Percentiles rank a stretch among this genome's conserved stretches.
Evolutionary conservation across 768 basidiomycete species (phyloP).

Genomic region (Macrolepiota dolichaula): DNA sequence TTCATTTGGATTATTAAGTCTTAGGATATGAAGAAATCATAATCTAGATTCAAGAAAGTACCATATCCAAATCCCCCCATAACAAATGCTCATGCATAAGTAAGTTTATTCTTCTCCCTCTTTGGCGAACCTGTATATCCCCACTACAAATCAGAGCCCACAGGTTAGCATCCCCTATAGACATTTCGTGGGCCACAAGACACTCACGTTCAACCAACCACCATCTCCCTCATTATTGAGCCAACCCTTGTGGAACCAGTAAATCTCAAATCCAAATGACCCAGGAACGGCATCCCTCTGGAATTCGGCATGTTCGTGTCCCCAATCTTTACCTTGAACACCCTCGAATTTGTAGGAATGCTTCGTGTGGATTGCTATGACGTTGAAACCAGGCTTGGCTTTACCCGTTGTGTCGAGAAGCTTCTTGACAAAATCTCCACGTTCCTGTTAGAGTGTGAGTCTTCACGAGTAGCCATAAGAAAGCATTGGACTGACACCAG

Average conservation of each 20-base stretch:
- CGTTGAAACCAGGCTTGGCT: neutral
- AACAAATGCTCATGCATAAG: neutral
- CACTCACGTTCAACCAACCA: slow-evolving; percentile 22
- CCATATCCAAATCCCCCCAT: neutral
- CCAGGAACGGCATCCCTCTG: neutral
- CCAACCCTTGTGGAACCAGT: slow-evolving; percentile 19
- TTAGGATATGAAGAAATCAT: too few species aligned
- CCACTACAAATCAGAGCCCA: neutral
- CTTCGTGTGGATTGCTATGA: slow-evolving; percentile 10
- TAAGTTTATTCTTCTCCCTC: neutral
- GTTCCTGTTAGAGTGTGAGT: neutral
- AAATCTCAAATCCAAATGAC: slow-evolving; percentile 19
- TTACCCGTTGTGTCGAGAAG: neutral
- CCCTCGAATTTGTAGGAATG: slow-evolving; percentile 12
- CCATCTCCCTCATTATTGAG: slow-evolving; percentile 20
- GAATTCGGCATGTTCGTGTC: slow-evolving; percentile 8
- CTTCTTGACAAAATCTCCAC: neutral
- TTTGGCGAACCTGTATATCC: neutral
- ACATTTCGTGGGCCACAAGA: neutral
- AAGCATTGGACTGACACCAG: neutral
- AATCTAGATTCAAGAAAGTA: too few species aligned
- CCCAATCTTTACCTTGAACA: slow-evolving; percentile 12
- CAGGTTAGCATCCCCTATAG: neutral
- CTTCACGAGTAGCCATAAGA: neutral
- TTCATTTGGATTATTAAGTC: too few species aligned